Percentiles rank a stretch among this genome's conserved stretches.
These are phyloP conservation scores for Sclerotinia borealis DNA, from an alignment of 2,329 filamentous ascomycete species.

Conservation along the genomic window DNA sequence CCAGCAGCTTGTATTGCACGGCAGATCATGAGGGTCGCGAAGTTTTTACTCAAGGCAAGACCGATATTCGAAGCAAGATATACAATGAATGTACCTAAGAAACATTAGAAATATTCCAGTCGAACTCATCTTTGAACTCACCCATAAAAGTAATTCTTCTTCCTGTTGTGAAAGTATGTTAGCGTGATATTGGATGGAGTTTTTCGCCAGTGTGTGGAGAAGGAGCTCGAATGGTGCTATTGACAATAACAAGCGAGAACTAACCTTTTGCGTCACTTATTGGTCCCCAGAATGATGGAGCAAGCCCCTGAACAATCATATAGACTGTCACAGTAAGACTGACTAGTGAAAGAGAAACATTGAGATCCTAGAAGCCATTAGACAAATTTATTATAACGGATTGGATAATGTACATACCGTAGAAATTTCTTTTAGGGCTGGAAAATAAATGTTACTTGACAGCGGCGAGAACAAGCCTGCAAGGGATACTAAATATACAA, in stretches of 20 bases:
- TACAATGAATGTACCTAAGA: conserved; percentile 37
- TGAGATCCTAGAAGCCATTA: background rate
- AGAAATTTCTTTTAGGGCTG: conserved; percentile 11
- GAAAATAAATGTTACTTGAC: conserved; percentile 22
- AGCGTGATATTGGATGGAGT: background rate
- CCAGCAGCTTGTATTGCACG: conserved; percentile 42
- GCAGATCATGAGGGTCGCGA: conserved; percentile 39
- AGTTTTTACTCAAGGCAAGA: conserved; percentile 40
- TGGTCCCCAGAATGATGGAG: conserved; percentile 40
- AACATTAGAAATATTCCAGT: background rate
- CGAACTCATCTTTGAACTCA: conserved; percentile 12
- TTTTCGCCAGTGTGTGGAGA: background rate
- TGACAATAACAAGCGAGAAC: background rate
- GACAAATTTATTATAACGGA: background rate
- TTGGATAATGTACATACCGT: background rate
- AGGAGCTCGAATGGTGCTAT: background rate
- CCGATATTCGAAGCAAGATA: conserved; percentile 43
- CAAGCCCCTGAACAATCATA: conserved; percentile 45
- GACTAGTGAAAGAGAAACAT: conserved; percentile 22
- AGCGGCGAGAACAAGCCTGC: conserved; percentile 20
- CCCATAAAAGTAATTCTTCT: conserved; percentile 5
- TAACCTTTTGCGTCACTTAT: conserved; percentile 32
- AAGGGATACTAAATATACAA: conserved; percentile 37
- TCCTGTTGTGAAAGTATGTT: background rate
- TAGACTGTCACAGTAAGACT: conserved; percentile 42